A percentile compares a stretch with the other conserved stretches of the same genome.
Conservation (phyloP, 208 protist species). For the Leishmania tropica region DNA sequence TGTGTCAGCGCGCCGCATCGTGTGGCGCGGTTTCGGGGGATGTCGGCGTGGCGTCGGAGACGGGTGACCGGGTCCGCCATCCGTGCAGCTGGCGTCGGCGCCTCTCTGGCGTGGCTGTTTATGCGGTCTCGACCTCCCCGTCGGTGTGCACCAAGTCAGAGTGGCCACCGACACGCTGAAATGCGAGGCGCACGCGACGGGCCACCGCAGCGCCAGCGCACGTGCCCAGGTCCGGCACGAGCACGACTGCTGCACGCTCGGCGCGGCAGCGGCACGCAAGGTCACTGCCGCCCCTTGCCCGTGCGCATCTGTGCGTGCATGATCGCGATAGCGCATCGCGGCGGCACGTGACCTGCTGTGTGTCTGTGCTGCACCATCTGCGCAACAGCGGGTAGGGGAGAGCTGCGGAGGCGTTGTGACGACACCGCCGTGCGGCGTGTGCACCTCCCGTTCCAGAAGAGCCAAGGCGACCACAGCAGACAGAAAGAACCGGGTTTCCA, state of each 20-base stretch:
- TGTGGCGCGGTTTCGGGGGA: neutral
- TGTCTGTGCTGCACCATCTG: neutral
- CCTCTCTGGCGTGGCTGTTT: neutral
- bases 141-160: neutral
- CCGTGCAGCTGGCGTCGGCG: neutral
- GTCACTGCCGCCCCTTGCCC: neutral
- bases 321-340: neutral
- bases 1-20: neutral
- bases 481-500: neutral
- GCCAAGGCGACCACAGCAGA: neutral
- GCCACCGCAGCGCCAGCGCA: neutral
- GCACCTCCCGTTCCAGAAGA: neutral
- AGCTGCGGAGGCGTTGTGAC: constrained; percentile 9
- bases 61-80: neutral
- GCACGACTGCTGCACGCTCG: neutral
- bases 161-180: neutral
- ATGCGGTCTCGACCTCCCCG: neutral
- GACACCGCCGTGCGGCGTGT: neutral
- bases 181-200: neutral
- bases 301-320: neutral
- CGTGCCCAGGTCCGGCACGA: neutral
- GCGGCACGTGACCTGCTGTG: neutral
- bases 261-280: neutral
- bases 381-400: neutral
- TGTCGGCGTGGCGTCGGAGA: neutral